These are phyloP conservation scores for Trifolium pratense DNA, from an alignment of 306 rosid species.

Conservation along the genomic window DNA sequence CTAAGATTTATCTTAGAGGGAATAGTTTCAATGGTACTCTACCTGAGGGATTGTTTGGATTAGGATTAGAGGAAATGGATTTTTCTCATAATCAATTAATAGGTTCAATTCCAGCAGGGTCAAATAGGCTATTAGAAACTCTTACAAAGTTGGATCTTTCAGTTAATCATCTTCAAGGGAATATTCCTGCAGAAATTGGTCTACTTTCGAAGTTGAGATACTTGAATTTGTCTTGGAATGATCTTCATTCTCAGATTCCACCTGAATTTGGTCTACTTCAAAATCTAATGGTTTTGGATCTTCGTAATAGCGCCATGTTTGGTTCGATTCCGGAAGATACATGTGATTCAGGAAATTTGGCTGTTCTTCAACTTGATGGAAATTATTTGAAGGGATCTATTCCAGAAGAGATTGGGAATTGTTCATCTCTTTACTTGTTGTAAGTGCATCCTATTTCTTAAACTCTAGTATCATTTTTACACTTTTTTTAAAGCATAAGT, in stretches of 20 bases:
- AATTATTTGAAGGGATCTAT: constrained; percentile 68
- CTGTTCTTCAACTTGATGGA: constrained; percentile 84
- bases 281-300: constrained; percentile 70
- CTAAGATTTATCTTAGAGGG: constrained; percentile 54
- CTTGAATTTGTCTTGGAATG: constrained; percentile 90
- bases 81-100: constrained; percentile 60
- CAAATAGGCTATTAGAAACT: constrained; percentile 62
- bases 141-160: constrained; percentile 69
- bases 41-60: constrained; percentile 77
- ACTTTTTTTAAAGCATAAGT: not conserved
- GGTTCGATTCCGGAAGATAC: constrained; percentile 76
- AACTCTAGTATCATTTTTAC: constrained; percentile 8
- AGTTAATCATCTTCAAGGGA: constrained; percentile 65
- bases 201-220: constrained; percentile 63
- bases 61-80: constrained; percentile 76
- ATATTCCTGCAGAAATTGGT: constrained; percentile 71
- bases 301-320: constrained; percentile 56
- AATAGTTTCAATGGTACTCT: constrained; percentile 70
- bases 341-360: constrained; percentile 80
- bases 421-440: constrained; percentile 82
- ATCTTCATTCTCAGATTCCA: constrained; percentile 66
- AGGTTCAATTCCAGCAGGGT: constrained; percentile 72
- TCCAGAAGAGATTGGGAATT: constrained; percentile 86
- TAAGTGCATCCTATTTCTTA: constrained; percentile 58
- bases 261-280: constrained; percentile 71